phyloP scores from a whole-genome alignment of 2,329 filamentous ascomycete species.

The Bipolaris zeicola region DNA sequence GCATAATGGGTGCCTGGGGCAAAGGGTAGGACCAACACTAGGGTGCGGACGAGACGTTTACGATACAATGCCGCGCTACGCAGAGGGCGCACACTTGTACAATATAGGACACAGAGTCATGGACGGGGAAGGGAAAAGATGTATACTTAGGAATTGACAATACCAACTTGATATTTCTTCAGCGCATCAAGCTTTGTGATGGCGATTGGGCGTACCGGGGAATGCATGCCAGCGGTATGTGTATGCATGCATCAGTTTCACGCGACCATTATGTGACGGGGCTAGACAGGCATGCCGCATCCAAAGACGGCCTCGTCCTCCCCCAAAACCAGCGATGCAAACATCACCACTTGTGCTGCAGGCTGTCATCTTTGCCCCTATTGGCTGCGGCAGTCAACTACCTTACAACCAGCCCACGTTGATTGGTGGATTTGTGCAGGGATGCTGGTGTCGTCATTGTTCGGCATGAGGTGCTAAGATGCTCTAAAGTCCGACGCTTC shows the following conservation, averaged over 20 bases:
- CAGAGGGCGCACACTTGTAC: conserved; percentile 14
- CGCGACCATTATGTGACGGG: conserved; percentile 1
- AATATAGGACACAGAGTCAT: conserved; percentile 6
- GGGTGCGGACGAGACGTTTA: not conserved
- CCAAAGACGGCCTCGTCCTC: not conserved
- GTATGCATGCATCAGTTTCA: not conserved
- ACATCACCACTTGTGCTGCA: conserved; percentile 14
- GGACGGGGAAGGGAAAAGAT: not conserved
- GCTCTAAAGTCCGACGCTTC: conserved; percentile 20
- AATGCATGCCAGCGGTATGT: not conserved
- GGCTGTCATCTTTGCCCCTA: conserved; percentile 7
- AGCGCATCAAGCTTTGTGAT: not conserved
- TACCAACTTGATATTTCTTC: not conserved
- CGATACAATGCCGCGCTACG: conserved; percentile 1
- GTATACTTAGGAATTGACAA: not conserved
- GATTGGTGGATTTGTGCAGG: conserved; percentile 25
- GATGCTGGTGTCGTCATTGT: conserved; percentile 25
- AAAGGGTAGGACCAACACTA: conserved; percentile 1
- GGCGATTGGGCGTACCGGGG: conserved; percentile 1
- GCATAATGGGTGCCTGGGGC: not conserved
- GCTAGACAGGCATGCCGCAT: conserved; percentile 7
- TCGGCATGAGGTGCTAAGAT: conserved; percentile 18
- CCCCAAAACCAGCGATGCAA: conserved; percentile 13
- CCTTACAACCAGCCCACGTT: conserved; percentile 12
- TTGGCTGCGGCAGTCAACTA: not conserved